These are phyloP conservation scores for Lobosporangium transversale DNA, from an alignment of 192 early-diverging fungal genomes.

Conservation along the genomic window DNA sequence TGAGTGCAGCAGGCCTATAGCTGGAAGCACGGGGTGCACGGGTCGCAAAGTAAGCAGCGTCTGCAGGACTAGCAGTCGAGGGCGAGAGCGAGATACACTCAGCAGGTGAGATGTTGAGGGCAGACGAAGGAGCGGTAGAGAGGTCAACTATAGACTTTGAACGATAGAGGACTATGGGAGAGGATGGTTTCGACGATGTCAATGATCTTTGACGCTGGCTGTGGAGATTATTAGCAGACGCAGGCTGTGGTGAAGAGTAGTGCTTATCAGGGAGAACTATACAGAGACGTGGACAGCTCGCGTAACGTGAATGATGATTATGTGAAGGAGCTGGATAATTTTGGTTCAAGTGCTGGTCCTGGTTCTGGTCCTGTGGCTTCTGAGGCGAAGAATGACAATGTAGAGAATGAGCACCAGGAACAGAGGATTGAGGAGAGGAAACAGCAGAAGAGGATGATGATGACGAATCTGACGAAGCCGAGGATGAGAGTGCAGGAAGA, in stretches of 20 bases:
- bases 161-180: slow-evolving; percentile 31
- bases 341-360: not conserved
- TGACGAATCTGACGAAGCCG: slow-evolving; percentile 1
- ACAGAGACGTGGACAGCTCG: not conserved
- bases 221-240: no score
- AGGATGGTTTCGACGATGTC: not conserved
- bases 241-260: no score
- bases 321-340: not conserved
- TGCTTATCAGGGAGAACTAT: not conserved
- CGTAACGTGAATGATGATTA: slow-evolving; percentile 14
- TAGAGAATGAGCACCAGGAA: no score
- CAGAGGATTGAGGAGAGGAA: not conserved
- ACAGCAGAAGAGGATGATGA: not conserved
- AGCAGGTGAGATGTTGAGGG: slow-evolving; percentile 47
- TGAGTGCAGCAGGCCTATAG: slow-evolving; percentile 8
- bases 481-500: not conserved
- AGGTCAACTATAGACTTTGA: slow-evolving; percentile 33
- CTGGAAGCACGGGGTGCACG: slow-evolving; percentile 8
- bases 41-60: slow-evolving; percentile 25
- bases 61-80: slow-evolving; percentile 23
- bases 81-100: slow-evolving; percentile 45
- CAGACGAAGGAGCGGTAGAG: slow-evolving; percentile 9
- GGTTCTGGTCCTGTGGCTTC: not conserved
- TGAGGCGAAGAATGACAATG: not conserved
- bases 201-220: no score